Conservation (phyloP, 805 yeast species). For the Nakazawaea siamensis region DNA sequence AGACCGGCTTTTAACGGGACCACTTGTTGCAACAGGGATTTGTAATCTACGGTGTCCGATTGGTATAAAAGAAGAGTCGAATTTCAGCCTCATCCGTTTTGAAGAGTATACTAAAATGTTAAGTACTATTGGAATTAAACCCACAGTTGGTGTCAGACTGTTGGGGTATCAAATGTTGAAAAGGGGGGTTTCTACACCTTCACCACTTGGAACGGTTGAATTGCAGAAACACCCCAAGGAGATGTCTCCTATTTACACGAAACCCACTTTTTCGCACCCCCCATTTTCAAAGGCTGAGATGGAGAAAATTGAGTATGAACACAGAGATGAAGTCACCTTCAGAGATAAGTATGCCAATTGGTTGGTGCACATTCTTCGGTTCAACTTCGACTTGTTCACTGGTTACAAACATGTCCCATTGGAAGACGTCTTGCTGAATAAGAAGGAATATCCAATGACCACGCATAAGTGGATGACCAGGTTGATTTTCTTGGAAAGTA, state of each 20-base stretch:
- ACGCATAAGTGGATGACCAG: slow-evolving; percentile 57
- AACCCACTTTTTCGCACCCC: slow-evolving; percentile 36
- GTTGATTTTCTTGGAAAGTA: slow-evolving; percentile 55
- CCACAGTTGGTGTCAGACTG: no score
- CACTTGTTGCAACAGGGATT: no score
- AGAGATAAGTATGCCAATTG: slow-evolving; percentile 46
- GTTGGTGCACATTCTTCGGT: slow-evolving; percentile 36
- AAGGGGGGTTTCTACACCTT: no score
- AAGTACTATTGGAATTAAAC: no score
- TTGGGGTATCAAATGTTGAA: no score
- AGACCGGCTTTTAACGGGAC: no score
- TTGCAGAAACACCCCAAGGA: no score
- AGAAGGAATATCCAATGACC: slow-evolving; percentile 39
- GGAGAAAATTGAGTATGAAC: slow-evolving; percentile 37
- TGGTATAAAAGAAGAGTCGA: no score
- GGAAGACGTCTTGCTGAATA: slow-evolving; percentile 18
- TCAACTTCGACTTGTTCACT: slow-evolving; percentile 51
- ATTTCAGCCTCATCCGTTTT: no score
- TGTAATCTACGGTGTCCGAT: no score
- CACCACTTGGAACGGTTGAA: no score
- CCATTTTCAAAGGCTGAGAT: slow-evolving; percentile 26
- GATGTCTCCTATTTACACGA: slow-evolving; percentile 19
- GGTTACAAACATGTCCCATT: slow-evolving; percentile 47
- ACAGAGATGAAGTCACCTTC: slow-evolving; percentile 36
- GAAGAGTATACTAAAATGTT: no score